Evolutionary conservation across 352 stramenopile species (phyloP), one percentile per base, ranked within the genome.

Genomic region (Pythium folliculosum): DNA sequence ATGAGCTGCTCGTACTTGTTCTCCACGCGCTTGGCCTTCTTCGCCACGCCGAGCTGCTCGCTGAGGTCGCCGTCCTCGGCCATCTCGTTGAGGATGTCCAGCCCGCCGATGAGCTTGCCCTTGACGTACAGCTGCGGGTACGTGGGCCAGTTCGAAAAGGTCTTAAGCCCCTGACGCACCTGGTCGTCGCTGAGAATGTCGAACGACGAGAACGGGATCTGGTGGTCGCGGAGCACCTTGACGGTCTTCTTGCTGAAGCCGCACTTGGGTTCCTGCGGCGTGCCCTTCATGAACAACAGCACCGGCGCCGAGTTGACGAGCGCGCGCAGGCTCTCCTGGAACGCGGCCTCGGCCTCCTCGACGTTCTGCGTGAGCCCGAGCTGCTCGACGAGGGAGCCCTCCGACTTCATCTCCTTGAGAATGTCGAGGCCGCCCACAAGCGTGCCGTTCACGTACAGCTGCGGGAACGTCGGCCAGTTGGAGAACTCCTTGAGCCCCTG

Each of bases 391-490:
- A 96, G 81, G 6, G 82, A 89, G 58, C 83, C 88, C 53, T 94
- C 83, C 17, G 75, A 74, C 78, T 97, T 90, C 86, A 99, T 97
- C 77, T 99, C 97, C 72, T 97, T 97, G 38, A 99, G 67, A 68
- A 99, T 98, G 75, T 99, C 97, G 32, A 99, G 81, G 0, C 97
- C 97, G 50, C 97, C 97, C 10, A 99, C 69, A 32, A 99, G 85
- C 68, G 97, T 78, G 48, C 97, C 97, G 61, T 99, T 96, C n/a
- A 99, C 93, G 77, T 99, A 99, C 10, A 99, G 78, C 71, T 99
- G 96, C 14, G 97, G 97, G 81, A 92, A 99, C n/a, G 97, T 99
- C 12, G 97, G 96, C 97, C 97, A 99, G 81, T 99, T 97, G 45
- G 80, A 96, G 64, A 96, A 98, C 62, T 92, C 78, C 80, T 99